Evolutionary conservation across 495 filamentous ascomycete species (phyloP).

Genomic region (Aspergillus panamensis): DNA sequence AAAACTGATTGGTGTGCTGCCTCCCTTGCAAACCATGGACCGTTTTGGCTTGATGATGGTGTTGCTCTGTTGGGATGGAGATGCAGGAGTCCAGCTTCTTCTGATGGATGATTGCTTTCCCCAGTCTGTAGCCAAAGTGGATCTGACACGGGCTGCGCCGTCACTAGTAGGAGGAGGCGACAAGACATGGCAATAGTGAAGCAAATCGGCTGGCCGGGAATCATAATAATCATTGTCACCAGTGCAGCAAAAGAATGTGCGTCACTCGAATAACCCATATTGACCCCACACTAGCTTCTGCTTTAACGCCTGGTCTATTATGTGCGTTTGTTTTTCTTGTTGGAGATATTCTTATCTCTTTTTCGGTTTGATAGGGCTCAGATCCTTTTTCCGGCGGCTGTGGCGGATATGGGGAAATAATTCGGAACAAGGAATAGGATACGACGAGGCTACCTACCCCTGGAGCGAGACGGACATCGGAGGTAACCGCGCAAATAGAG

Average conservation of each 20-base stretch:
- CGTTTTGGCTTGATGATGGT: slow-evolving; percentile 5
- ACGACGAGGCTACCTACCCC: slow-evolving; percentile 7
- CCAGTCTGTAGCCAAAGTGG: slow-evolving; percentile 16
- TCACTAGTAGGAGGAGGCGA: slow-evolving; percentile 11
- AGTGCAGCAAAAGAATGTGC: background rate
- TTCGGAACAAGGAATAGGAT: background rate
- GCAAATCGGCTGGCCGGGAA: slow-evolving; percentile 12
- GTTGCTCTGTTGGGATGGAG: background rate
- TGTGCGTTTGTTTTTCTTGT: background rate
- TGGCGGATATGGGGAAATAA: slow-evolving; percentile 18
- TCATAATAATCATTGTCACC: background rate
- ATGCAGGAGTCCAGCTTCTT: background rate
- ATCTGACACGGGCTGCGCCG: slow-evolving; percentile 17
- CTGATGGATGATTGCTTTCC: slow-evolving; percentile 7
- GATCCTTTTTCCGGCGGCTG: slow-evolving; percentile 14
- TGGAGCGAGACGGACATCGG: background rate
- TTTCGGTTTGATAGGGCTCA: background rate
- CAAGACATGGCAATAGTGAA: slow-evolving; percentile 7
- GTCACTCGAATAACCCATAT: background rate
- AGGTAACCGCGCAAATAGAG: slow-evolving; percentile 1
- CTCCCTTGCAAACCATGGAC: background rate
- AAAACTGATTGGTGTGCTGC: background rate
- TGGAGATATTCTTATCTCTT: background rate
- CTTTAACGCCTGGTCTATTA: background rate
- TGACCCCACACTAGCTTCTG: slow-evolving; percentile 11